Conservation (phyloP, 202 grass and related monocot species). For the Brachypodium distachyon region DNA sequence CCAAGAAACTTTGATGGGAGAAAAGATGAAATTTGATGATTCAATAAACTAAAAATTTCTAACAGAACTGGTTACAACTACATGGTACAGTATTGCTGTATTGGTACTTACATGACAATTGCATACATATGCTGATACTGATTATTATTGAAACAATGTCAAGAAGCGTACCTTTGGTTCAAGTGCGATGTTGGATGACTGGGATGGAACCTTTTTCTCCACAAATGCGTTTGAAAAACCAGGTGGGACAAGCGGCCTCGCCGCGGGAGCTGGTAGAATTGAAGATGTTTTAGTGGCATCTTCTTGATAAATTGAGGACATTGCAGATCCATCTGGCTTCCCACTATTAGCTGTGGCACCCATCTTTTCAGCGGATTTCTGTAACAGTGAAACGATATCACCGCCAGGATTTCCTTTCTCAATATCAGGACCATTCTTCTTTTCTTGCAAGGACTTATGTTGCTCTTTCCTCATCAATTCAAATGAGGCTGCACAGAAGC, state of each 20-base stretch:
- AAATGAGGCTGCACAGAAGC: conserved; percentile 69
- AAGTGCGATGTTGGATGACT: conserved; percentile 34
- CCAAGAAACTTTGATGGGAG: not conserved
- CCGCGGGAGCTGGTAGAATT: conserved; percentile 24
- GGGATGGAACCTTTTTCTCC: conserved; percentile 59
- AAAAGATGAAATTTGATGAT: conserved; percentile 4
- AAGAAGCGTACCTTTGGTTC: conserved; percentile 60
- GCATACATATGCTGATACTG: not conserved
- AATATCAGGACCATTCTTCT: conserved; percentile 45
- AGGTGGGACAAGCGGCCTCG: conserved; percentile 82
- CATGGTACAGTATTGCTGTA: not conserved
- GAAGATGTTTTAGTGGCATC: conserved; percentile 47
- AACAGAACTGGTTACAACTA: not conserved
- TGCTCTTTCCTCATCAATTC: conserved; percentile 99
- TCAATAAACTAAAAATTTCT: not conserved
- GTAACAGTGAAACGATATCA: conserved; percentile 58
- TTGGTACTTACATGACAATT: not conserved
- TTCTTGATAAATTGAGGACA: conserved; percentile 36
- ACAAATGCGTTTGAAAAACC: conserved; percentile 67
- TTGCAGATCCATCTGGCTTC: conserved; percentile 34
- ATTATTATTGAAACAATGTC: not conserved
- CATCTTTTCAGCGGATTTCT: conserved; percentile 41
- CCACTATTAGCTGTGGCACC: conserved; percentile 31
- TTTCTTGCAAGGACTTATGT: conserved; percentile 79
- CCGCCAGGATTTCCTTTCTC: conserved; percentile 37